phyloP scores from a whole-genome alignment of 1,284 basidiomycete species.

The Ceratobasidium theobromae region DNA sequence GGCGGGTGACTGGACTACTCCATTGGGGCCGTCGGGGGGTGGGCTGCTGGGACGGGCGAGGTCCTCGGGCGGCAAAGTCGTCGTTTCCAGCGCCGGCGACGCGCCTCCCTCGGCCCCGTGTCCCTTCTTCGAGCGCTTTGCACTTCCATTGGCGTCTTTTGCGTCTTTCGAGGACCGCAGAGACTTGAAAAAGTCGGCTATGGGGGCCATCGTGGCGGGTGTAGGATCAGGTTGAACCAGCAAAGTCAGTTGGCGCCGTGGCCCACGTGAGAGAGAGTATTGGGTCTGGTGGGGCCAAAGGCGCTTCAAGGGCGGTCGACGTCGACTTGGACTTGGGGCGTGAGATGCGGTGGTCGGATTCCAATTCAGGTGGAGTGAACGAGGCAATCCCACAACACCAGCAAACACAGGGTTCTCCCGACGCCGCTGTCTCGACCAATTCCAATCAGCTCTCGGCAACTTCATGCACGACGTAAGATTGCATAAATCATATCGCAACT shows the following conservation, averaged over 20 bases:
- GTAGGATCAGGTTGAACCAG: conserved; percentile 13
- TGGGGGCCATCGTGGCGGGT: conserved; percentile 33
- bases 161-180: conserved; percentile 33
- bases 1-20: conserved; percentile 13
- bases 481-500: conserved; percentile 31
- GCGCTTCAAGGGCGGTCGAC: conserved; percentile 24
- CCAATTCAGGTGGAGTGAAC: conserved; percentile 30
- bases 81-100: conserved; percentile 1
- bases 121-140: conserved; percentile 32
- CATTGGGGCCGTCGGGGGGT: not conserved
- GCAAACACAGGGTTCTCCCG: conserved; percentile 22
- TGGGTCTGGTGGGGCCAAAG: conserved; percentile 8
- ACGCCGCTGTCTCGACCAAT: conserved; percentile 15
- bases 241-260: conserved; percentile 44
- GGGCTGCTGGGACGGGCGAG: not conserved
- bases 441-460: not conserved
- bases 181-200: conserved; percentile 34
- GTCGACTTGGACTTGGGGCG: conserved; percentile 32
- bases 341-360: conserved; percentile 29
- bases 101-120: conserved; percentile 20
- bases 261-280: not conserved
- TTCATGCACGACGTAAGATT: conserved; percentile 30
- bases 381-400: conserved; percentile 19
- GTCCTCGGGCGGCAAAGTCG: conserved; percentile 9
- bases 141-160: conserved; percentile 33